A percentile compares a stretch with the other conserved stretches of the same genome.
Evolutionary conservation across 2,329 filamentous ascomycete species (phyloP).

Genomic region (Stemphylium vesicarium): DNA sequence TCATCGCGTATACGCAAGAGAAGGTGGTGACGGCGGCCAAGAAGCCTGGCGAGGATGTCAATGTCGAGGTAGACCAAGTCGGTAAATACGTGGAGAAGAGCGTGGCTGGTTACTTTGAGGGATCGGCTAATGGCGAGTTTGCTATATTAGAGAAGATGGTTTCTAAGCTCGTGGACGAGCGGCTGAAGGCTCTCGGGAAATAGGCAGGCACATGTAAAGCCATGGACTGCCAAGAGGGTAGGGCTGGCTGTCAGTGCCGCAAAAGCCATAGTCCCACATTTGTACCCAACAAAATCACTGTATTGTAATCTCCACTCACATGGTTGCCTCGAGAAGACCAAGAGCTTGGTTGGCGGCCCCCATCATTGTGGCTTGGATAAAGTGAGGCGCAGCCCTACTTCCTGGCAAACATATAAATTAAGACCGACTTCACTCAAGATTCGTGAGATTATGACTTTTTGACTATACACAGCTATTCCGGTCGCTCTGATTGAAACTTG

Average conservation of each 20-base stretch:
- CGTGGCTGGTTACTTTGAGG: constrained; percentile 77
- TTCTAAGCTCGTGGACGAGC: constrained; percentile 75
- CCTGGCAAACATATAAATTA: constrained; percentile 31
- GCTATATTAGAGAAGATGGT: constrained; percentile 61
- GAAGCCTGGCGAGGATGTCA: constrained; percentile 79
- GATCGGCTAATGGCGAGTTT: constrained; percentile 58
- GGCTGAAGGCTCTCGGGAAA: constrained; percentile 55
- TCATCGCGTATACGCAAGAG: constrained; percentile 96
- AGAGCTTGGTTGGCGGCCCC: constrained; percentile 31
- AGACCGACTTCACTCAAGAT: neutral
- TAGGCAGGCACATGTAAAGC: constrained; percentile 16
- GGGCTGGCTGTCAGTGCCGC: constrained; percentile 4
- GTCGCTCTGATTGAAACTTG: neutral
- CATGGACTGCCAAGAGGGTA: constrained; percentile 5
- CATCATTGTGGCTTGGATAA: constrained; percentile 34
- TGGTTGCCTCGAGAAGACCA: constrained; percentile 20
- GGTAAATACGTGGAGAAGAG: constrained; percentile 91
- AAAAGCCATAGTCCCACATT: constrained; percentile 7
- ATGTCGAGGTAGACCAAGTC: constrained; percentile 90
- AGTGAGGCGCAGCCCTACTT: constrained; percentile 46
- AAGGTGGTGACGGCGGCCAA: constrained; percentile 84
- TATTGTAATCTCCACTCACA: neutral
- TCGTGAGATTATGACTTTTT: neutral
- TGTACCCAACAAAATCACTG: constrained; percentile 10
- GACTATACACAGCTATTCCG: neutral